Evolutionary conservation across 768 basidiomycete genomes (phyloP).

Genomic region (Pisolithus albus): DNA sequence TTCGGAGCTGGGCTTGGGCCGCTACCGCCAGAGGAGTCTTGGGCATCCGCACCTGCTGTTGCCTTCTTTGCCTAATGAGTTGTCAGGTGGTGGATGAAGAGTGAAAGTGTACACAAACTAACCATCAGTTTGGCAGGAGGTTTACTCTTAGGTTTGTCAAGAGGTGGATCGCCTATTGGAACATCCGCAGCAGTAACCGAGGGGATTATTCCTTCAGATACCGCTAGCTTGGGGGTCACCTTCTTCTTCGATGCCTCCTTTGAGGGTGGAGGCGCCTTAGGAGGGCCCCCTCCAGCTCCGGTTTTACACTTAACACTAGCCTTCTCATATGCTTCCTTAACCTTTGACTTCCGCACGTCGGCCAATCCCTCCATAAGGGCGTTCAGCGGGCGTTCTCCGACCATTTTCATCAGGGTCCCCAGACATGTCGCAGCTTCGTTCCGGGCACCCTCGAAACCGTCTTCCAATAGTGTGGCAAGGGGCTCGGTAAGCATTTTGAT

Average conservation of each 20-base stretch:
- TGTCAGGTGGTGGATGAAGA: neutral
- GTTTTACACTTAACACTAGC: constrained; percentile 87
- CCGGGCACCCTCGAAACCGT: constrained; percentile 82
- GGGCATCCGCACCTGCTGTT: constrained; percentile 29
- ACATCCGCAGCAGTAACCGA: constrained; percentile 10
- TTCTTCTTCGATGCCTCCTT: constrained; percentile 34
- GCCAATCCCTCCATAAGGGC: constrained; percentile 79
- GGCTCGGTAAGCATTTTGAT: constrained; percentile 78
- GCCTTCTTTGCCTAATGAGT: constrained; percentile 47
- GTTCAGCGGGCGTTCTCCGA: constrained; percentile 88
- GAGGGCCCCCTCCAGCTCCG: constrained; percentile 43
- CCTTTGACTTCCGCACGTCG: constrained; percentile 84
- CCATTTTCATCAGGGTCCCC: constrained; percentile 92
- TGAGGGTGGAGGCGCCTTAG: constrained; percentile 30
- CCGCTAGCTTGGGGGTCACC: constrained; percentile 24
- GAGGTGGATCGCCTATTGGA: constrained; percentile 20
- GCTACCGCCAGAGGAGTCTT: constrained; percentile 16
- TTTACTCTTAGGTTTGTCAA: constrained; percentile 45
- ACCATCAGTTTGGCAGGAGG: constrained; percentile 44
- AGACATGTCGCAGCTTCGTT: constrained; percentile 85
- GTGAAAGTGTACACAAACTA: neutral
- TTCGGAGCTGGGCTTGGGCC: constrained; percentile 19
- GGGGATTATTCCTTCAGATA: constrained; percentile 17
- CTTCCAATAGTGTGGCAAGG: constrained; percentile 72
- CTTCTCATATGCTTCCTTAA: constrained; percentile 89